phyloP scores from a whole-genome alignment of 2,329 filamentous ascomycete genomes.

The Plectosphaerella cucumerina region DNA sequence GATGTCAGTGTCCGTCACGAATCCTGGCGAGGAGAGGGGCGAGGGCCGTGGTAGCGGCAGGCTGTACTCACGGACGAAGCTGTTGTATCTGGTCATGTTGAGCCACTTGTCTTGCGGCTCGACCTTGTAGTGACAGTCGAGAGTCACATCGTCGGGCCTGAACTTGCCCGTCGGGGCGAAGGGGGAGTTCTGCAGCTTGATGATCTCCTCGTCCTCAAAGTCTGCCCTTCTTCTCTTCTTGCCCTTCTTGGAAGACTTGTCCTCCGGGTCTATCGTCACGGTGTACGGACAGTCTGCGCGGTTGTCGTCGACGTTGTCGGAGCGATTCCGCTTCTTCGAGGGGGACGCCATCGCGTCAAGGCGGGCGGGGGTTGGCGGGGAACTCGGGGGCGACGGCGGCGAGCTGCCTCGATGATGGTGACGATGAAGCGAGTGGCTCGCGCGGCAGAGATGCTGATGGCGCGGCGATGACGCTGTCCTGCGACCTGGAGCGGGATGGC shows the following conservation, averaged over 20 bases:
- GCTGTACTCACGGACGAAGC: constrained; percentile 51
- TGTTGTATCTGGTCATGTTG: constrained; percentile 58
- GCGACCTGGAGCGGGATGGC: too few species aligned
- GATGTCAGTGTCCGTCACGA: not conserved
- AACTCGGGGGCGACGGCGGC: not conserved
- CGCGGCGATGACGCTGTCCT: not conserved
- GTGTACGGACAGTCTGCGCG: constrained; percentile 54
- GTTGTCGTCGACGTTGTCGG: constrained; percentile 41
- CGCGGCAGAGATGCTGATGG: not conserved
- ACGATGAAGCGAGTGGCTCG: not conserved
- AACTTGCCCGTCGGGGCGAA: constrained; percentile 52
- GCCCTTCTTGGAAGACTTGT: constrained; percentile 41
- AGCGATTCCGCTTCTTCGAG: constrained; percentile 48
- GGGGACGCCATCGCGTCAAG: constrained; percentile 19
- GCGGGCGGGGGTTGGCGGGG: not conserved
- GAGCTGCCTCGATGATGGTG: not conserved
- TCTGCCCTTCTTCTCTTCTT: constrained; percentile 38
- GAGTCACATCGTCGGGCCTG: constrained; percentile 42
- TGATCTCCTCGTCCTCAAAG: constrained; percentile 40
- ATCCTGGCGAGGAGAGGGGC: not conserved
- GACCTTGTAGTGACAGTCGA: constrained; percentile 53
- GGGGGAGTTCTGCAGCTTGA: constrained; percentile 46
- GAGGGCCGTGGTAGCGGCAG: too few species aligned
- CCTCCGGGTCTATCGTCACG: constrained; percentile 34
- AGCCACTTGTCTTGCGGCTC: constrained; percentile 49